Conservation (phyloP, 352 stramenopile genomes). For the Globisporangium recalcitrans region DNA sequence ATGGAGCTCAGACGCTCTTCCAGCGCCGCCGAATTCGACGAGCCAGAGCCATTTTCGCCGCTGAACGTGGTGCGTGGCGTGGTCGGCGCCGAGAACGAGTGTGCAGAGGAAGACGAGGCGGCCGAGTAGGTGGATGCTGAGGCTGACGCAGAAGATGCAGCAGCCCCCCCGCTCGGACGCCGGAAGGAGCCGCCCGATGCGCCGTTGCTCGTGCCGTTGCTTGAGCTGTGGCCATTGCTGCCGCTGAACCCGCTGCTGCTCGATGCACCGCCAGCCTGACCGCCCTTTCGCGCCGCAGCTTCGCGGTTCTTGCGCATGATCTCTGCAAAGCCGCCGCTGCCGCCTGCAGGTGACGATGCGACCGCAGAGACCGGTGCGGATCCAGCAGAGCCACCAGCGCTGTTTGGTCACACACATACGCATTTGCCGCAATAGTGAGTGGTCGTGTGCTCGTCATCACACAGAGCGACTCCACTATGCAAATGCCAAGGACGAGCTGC, state of each 20-base stretch:
- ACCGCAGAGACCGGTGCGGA: neutral
- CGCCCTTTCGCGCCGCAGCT: constrained; percentile 57
- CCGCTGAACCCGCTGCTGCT: neutral
- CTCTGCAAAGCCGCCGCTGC: constrained; percentile 73
- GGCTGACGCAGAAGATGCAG: too few relatives aligned
- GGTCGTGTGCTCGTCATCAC: neutral
- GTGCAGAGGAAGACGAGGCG: neutral
- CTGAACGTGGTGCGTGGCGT: constrained; percentile 34
- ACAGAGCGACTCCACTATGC: neutral
- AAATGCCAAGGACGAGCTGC: too few relatives aligned
- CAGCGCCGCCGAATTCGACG: constrained; percentile 19
- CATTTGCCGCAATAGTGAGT: neutral
- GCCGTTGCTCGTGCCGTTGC: neutral
- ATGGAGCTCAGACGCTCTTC: constrained; percentile 69
- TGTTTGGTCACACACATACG: neutral
- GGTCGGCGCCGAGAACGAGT: constrained; percentile 45
- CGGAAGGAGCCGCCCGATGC: constrained; percentile 9
- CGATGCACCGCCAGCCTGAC: constrained; percentile 13
- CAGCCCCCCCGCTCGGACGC: constrained; percentile 3
- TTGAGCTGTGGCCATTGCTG: constrained; percentile 7
- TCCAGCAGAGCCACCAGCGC: neutral
- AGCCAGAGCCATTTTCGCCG: constrained; percentile 10
- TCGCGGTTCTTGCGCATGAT: constrained; percentile 90
- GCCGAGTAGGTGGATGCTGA: neutral
- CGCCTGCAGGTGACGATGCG: constrained; percentile 13